Base-by-base conservation (phyloP, 495 filamentous ascomycete species). In the Penicillium bovifimosum region DNA sequence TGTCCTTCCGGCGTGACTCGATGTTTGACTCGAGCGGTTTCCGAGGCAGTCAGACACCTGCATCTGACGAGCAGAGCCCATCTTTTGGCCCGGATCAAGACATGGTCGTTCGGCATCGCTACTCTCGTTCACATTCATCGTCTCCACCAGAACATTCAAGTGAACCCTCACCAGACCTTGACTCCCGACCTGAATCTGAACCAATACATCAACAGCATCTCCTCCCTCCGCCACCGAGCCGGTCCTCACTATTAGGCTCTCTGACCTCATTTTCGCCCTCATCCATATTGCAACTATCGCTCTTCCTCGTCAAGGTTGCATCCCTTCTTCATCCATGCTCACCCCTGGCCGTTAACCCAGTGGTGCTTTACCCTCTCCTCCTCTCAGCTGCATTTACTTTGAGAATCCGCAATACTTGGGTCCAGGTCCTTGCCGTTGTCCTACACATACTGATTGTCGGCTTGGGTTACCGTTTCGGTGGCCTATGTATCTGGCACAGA, bases 291-390 rank as follows among this genome's bases (percentile, higher is more conserved):
- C 64, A 77, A 42, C 47, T 76, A 6, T 54, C 59, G 0, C 36
- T 85, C 4, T 84, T 87, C 55, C 63, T 83, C 7, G 32, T 74
- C 17, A 88, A 89, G 57, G 56, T 82, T 0, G 62, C 72, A 16
- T 77, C 78, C 2, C 58, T 82, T 1, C 76, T 77, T 9, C 68
- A 76, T 47, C 78, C 81, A 6, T 90, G 86, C 65, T 72, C 72
- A 11, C 86, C 86, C 0, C 66, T 79, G n/a, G 79, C 79, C 1
- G 74, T 77, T 9, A 80, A 78, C 40, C 71, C 81, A 5, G 79
- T 72, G 72, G 64, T 86, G 24, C 68, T 75, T 27, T 88, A 86
- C 57, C 80, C 84, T 28, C 63, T 89, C 14, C 64, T 88, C 5
- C 61, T 71, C 13, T 55, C 86, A 5, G 84, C 85, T 16, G 75